Evolutionary conservation across 2,329 filamentous ascomycete genomes (phyloP).

Genomic region (Fusarium azukiicola): DNA sequence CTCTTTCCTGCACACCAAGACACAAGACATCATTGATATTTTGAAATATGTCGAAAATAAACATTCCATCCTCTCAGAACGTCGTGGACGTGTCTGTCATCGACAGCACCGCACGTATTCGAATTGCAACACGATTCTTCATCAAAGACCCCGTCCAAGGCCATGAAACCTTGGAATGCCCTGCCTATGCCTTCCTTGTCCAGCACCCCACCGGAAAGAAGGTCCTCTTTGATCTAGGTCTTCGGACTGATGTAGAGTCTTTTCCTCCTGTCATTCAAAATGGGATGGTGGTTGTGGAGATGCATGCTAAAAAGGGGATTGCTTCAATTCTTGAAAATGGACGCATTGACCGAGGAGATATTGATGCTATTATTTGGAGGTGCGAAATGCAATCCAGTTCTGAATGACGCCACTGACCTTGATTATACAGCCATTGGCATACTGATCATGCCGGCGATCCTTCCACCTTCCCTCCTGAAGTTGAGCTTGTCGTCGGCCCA

Average conservation of each 20-base stretch:
- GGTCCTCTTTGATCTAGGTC: neutral
- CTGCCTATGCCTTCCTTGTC: neutral
- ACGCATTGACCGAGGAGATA: neutral
- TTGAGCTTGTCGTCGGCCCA: neutral
- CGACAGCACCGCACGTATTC: neutral
- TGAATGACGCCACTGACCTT: neutral
- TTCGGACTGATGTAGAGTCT: neutral
- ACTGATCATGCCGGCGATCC: neutral
- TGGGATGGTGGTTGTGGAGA: neutral
- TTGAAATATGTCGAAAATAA: neutral
- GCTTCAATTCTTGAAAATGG: neutral
- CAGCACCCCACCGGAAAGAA: neutral
- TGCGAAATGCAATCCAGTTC: neutral
- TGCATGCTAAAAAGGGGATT: neutral
- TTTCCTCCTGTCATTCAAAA: neutral
- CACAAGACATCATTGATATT: no score
- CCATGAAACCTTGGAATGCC: neutral
- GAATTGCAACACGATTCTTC: neutral
- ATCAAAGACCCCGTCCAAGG: neutral
- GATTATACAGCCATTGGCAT: neutral
- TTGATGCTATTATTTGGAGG: neutral
- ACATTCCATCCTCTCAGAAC: neutral
- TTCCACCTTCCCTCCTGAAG: neutral
- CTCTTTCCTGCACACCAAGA: no score
- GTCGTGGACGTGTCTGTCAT: neutral